Evolutionary conservation across 2,329 filamentous ascomycete species (phyloP), one percentile per base, ranked within the genome.

Genomic region (Colletotrichum scovillei): DNA sequence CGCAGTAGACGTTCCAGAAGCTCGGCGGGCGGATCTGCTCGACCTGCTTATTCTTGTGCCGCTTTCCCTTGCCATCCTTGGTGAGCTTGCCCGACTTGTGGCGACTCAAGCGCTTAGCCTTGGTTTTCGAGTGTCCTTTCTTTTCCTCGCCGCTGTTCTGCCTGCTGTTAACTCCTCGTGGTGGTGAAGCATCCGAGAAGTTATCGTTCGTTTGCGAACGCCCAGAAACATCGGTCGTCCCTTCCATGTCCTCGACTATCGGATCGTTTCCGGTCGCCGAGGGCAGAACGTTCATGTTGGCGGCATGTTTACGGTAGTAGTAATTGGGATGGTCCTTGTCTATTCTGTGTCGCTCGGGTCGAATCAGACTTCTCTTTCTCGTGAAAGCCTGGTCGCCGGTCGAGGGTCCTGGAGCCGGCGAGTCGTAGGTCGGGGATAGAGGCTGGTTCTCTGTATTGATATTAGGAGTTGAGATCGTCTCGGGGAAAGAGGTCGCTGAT

Each of bases 1-100:
- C 93, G 83, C 97, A 99, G 85, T 99, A 99, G 4, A 97, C 92
- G 78, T 95, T 97, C 97, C 97, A 99, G 49, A 97, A 83, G 79
- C 94, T 98, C 0, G 95, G 95, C 2, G 96, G 94, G 2, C 91
- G 90, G 63, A 94, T 88, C 70, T 91, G 90, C 79, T 94, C 89
- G 63, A 90, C 88, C 4, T 88, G 86, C 75, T 85, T 49, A 8
- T 49, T 49, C 75, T 85, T 49, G 42, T 22, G 19, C 19, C 42
- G 83, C 65, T 87, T 84, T 58, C 85, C 87, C 79, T 88, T 89
- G 9, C 88, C 88, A 35, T 86, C 84, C 78, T 94, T 92, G 5
- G 91, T 91, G 75, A 93, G 87, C 80, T 93, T 94, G 72, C 90
- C 88, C 59, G 90, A 87, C 78, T 86, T 85, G 78, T 82, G 81